Evolutionary conservation across 2,329 filamentous ascomycete species (phyloP).

Genomic region (Penicillium sumatraense): DNA sequence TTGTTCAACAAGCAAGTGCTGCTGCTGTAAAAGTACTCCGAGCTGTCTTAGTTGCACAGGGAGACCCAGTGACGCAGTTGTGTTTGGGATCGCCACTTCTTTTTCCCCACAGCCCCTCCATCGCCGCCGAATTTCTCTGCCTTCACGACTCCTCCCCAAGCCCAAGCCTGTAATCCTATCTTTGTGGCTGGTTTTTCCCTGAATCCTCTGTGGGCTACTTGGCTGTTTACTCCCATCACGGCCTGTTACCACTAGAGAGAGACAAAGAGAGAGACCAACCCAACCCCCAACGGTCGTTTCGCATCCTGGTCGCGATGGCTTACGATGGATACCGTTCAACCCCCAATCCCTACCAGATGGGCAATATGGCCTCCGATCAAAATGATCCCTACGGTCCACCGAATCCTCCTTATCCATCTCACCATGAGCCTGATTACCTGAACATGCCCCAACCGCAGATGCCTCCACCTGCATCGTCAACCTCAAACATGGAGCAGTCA

Average conservation of each 20-base stretch:
- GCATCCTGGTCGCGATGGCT: slow-evolving; percentile 36
- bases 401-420: slow-evolving; percentile 38
- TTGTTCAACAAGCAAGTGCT: no score
- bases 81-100: slow-evolving; percentile 27
- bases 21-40: no score
- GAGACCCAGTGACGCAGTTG: slow-evolving; percentile 11
- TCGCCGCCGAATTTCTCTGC: slow-evolving; percentile 20
- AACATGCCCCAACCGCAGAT: slow-evolving; percentile 44
- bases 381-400: slow-evolving; percentile 30
- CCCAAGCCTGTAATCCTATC: no score
- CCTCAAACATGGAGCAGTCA: slow-evolving; percentile 22
- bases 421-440: slow-evolving; percentile 34
- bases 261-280: neutral
- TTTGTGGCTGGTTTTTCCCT: neutral
- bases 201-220: neutral
- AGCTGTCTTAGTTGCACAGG: neutral
- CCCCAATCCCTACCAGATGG: slow-evolving; percentile 34
- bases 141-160: slow-evolving; percentile 6
- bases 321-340: slow-evolving; percentile 47
- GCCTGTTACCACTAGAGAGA: neutral
- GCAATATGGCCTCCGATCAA: slow-evolving; percentile 27
- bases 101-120: slow-evolving; percentile 24
- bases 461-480: slow-evolving; percentile 27
- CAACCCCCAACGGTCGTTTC: neutral
- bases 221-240: neutral